Base-by-base conservation (phyloP, 352 stramenopile species). In the Pythium myriotylum region DNA sequence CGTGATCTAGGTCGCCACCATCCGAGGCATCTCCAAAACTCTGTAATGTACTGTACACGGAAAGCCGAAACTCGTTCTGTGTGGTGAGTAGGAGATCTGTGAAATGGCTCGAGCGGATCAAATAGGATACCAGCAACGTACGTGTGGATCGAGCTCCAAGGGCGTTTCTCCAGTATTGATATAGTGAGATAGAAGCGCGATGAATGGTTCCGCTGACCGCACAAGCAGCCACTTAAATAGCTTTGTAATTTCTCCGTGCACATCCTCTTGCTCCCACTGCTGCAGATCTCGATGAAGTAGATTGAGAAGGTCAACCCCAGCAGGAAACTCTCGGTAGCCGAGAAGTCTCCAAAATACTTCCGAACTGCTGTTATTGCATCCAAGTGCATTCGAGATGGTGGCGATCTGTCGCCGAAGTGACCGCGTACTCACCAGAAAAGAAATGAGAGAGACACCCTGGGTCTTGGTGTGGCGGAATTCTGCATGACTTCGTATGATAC, bases 161-260 rank as follows among this genome's bases (percentile, higher is more conserved):
- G 69, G 54, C 22, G 88, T 74, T 37, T 71, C 61, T 2, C 83
- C 83, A 6, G 55, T 70, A 1, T 72, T 60, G 9, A 86, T 62
- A 32, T 89, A 79, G n/a, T 73, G 67, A 4, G 83, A 81, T 29
- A 92, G 53, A 0, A 73, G 62, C 33, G 56, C 56, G n/a, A 92
- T 43, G n/a, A 87, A 78, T 27, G 83, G 79, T 16, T 60, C 66
- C n/a, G 68, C 74, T 19, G 76, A 62, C 47, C 81, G 83, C 1
- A 84, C 65, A 26, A 92, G 66, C 27, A 92, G 69, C 83, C 83
- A 91, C 20, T 42, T 71, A 9, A 76, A 51, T 17, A 92, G 33
- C 19, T 65, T 32, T 29, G 72, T 52, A 23, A 70, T 62, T 22
- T 57, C 27, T 10, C 79, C 72, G 5, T 46, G 45, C 1, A 66